Evolutionary conservation across 257 asterid genomes (phyloP).

Genomic region (Solanum paucissectum): DNA sequence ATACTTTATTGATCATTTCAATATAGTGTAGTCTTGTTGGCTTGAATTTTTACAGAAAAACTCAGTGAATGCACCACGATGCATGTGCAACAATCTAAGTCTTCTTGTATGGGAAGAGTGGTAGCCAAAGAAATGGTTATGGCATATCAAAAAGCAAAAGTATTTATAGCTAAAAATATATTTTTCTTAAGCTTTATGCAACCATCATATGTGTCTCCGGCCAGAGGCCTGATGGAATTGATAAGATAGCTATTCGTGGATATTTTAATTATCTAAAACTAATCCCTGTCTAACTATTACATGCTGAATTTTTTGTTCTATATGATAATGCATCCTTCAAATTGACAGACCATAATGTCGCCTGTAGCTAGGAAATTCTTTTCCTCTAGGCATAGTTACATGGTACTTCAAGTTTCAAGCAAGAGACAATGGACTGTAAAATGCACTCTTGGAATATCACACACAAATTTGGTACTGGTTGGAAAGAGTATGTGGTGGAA

Average conservation of each 20-base stretch:
- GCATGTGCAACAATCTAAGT: background rate
- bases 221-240: too few species aligned
- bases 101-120: background rate
- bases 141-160: conserved; percentile 5
- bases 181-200: conserved; percentile 13
- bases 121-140: background rate
- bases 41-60: background rate
- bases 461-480: background rate
- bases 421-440: background rate
- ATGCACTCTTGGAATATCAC: background rate
- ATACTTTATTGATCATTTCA: background rate
- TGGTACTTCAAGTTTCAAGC: background rate
- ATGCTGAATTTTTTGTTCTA: background rate
- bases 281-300: background rate
- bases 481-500: background rate
- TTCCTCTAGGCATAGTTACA: background rate
- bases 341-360: background rate
- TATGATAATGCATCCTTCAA: background rate
- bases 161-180: background rate
- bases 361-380: background rate
- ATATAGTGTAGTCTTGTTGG: background rate
- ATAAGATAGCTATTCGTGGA: background rate
- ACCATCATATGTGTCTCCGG: background rate
- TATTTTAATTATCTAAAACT: background rate
- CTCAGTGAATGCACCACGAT: background rate